phyloP scores from a whole-genome alignment of 2,329 filamentous ascomycete genomes.

The Colletotrichum chlorophyti region DNA sequence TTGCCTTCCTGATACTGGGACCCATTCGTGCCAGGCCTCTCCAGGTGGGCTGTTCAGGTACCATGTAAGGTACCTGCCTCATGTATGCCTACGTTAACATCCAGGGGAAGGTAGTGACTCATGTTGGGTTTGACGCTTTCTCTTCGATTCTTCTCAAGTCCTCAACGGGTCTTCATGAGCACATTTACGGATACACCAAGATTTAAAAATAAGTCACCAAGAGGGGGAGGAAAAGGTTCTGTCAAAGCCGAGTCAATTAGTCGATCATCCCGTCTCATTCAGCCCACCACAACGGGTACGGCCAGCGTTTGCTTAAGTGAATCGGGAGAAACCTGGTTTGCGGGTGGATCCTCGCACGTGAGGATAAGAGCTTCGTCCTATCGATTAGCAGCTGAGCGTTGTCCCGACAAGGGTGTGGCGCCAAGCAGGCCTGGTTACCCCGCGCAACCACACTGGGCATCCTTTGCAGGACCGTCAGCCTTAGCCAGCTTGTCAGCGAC shows the following conservation, averaged over 20 bases:
- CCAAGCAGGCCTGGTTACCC: constrained; percentile 28
- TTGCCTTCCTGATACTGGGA: too few relatives aligned
- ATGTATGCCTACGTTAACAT: too few relatives aligned
- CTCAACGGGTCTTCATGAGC: background rate
- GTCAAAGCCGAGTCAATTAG: background rate
- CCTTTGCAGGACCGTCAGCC: constrained; percentile 3
- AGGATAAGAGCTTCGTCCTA: constrained; percentile 28
- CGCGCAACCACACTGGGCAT: constrained; percentile 31
- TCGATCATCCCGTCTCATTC: too few relatives aligned
- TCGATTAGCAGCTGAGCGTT: constrained; percentile 14
- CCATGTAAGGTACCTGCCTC: too few relatives aligned
- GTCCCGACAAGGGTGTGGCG: constrained; percentile 9
- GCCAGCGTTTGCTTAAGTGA: background rate
- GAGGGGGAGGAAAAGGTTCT: background rate
- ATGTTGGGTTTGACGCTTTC: background rate
- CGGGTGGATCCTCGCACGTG: background rate
- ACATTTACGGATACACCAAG: too few relatives aligned
- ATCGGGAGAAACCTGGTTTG: background rate
- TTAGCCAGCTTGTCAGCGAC: constrained; percentile 15
- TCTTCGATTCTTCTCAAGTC: background rate
- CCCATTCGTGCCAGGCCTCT: too few relatives aligned
- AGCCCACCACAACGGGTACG: too few relatives aligned
- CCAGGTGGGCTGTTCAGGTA: too few relatives aligned
- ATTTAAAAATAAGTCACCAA: background rate
- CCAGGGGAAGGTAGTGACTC: too few relatives aligned